Conservation (phyloP, 805 yeast species). For the Zygosaccharomyces bisporus region DNA sequence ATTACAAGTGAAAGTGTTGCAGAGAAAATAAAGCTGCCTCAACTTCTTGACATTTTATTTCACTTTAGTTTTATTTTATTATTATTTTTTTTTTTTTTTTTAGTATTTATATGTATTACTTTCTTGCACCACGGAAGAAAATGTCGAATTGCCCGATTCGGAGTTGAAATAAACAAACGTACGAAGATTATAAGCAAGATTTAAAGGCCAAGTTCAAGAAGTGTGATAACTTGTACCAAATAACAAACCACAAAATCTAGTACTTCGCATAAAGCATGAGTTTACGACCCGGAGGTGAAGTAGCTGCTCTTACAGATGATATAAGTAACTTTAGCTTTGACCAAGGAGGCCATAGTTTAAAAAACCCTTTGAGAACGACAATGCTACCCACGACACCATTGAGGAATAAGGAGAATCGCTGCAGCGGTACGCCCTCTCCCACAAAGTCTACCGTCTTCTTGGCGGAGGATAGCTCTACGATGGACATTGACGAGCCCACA, state of each 20-base stretch:
- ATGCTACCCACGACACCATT: constrained; percentile 18
- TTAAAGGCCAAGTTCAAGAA: not conserved
- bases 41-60: not conserved
- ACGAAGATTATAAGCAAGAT: constrained; percentile 5
- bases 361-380: constrained; percentile 15
- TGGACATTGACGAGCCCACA: constrained; percentile 35
- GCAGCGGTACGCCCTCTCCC: constrained; percentile 30
- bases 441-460: constrained; percentile 28
- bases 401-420: constrained; percentile 19
- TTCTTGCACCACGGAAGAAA: constrained; percentile 7
- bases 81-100: too few relatives aligned
- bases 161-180: constrained; percentile 11
- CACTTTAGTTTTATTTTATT: too few relatives aligned
- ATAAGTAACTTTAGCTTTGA: constrained; percentile 35
- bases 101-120: not conserved
- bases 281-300: constrained; percentile 29
- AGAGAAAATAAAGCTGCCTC: too few relatives aligned
- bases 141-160: constrained; percentile 7
- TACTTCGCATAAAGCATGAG: constrained; percentile 18
- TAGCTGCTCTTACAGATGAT: constrained; percentile 36
- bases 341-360: constrained; percentile 14
- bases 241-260: constrained; percentile 3
- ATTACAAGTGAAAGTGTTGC: too few relatives aligned
- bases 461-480: constrained; percentile 31
- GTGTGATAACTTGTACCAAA: not conserved